Base-by-base conservation (phyloP, 169 alveolate species). In the Plasmodium cynomolgi region DNA sequence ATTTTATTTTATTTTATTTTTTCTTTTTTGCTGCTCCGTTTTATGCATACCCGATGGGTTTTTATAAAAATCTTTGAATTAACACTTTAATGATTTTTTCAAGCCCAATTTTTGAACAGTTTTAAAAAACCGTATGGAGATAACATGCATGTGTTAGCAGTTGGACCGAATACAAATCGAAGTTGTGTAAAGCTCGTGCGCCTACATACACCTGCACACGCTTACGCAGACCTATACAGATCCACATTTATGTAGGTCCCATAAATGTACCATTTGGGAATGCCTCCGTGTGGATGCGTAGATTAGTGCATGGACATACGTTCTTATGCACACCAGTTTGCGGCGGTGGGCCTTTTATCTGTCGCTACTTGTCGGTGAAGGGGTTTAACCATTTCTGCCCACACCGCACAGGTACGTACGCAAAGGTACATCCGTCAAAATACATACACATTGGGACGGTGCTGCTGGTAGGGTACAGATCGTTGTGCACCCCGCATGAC, bases 21-120 rank as follows among this genome's bases (percentile, higher is more conserved):
- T 62, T 23, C 8, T 58, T 41, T 8, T 34, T 84, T 29, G 31
- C 7, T 77, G 62, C 68, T 20, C 11, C 33, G n/a, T 29, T 58
- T 68, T 33, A 79, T 84, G 8, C 62, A 13, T 74, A 73, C 34
- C 68, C 33, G 26, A 62, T 79, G 94, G 80, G 26, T 41, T 41
- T 26, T 5, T 29, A 81, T 80, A 85, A 75, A 50, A 47, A 71
- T 85, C 86, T 88, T 88, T 88, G 47, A 88, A 88, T 80, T 73
- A 79, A 88, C 41, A 39, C 50, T 62, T 88, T 33, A 88, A 88
- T 88, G 20, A 86, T 77, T 77, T 33, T 41, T 56, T 86, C 47
- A 39, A 79, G 23, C 39, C 33, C 34, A 50, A 47, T 84, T 84
- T 56, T 74, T 47, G 84, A 74, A 75, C 37, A 68, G 74, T 39